phyloP scores from a whole-genome alignment of 108 stramenopile genomes.

The Fragilaria radians region DNA sequence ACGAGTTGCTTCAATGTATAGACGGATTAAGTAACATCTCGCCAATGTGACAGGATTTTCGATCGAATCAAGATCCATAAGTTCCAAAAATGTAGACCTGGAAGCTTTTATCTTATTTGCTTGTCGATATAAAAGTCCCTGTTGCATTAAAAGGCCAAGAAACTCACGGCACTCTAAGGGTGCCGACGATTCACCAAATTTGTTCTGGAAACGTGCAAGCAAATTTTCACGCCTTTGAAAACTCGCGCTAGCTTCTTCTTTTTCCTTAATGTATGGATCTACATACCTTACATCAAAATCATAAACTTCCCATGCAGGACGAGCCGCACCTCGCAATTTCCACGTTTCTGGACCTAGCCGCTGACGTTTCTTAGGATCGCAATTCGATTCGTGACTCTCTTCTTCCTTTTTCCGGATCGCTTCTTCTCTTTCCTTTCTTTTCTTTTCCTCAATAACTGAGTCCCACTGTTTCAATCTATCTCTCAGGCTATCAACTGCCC shows the following conservation, averaged over 20 bases:
- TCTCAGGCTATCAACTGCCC: constrained; percentile 38
- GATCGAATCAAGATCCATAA: constrained; percentile 55
- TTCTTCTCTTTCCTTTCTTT: constrained; percentile 2
- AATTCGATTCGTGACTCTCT: constrained; percentile 19
- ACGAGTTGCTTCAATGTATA: constrained; percentile 69
- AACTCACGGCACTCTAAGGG: constrained; percentile 61
- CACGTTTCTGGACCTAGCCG: constrained; percentile 77
- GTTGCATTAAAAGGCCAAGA: constrained; percentile 66
- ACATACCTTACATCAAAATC: constrained; percentile 86
- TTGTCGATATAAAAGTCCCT: constrained; percentile 56
- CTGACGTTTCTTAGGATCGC: constrained; percentile 32
- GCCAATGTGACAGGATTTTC: constrained; percentile 56
- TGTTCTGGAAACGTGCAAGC: constrained; percentile 44
- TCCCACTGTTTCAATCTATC: constrained; percentile 68
- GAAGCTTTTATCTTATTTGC: constrained; percentile 65
- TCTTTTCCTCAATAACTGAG: constrained; percentile 42
- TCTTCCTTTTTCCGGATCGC: constrained; percentile 20
- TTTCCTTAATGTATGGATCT: constrained; percentile 70
- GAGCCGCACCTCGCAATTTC: constrained; percentile 84
- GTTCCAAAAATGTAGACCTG: constrained; percentile 54
- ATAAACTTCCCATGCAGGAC: constrained; percentile 82
- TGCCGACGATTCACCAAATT: constrained; percentile 37
- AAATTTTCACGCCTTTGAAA: constrained; percentile 52
- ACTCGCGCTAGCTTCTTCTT: constrained; percentile 60
- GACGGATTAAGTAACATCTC: constrained; percentile 59